Evolutionary conservation across 148 eudicot genomes (phyloP).

Genomic region (Silene latifolia): DNA sequence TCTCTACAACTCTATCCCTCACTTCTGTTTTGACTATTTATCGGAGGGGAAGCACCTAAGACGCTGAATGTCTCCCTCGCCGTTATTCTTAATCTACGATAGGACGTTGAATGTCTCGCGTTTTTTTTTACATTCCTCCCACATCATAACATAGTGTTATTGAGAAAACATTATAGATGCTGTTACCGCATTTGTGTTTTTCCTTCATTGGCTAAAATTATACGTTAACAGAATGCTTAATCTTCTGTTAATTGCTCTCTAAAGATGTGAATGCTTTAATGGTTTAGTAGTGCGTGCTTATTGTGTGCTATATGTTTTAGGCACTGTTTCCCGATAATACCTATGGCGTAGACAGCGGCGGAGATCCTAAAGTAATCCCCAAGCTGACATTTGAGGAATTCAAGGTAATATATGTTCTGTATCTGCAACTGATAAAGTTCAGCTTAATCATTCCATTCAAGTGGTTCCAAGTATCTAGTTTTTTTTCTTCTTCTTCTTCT

Average conservation of each 20-base stretch:
- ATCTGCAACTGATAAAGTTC: neutral
- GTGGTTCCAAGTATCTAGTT: no score
- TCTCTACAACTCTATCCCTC: neutral
- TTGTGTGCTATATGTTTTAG: conserved; percentile 29
- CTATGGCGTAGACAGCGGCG: conserved; percentile 98
- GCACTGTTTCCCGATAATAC: conserved; percentile 90
- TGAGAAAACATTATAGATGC: no score
- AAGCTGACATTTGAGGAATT: conserved; percentile 85
- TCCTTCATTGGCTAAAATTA: no score
- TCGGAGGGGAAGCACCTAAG: no score
- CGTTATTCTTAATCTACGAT: no score
- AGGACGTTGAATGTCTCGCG: no score
- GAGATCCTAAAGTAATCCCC: conserved; percentile 93
- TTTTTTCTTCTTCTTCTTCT: neutral
- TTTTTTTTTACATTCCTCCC: no score
- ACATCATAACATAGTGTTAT: no score
- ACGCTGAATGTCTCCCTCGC: no score
- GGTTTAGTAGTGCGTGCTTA: neutral
- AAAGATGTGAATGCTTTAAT: neutral
- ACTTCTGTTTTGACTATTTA: neutral
- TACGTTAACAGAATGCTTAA: neutral
- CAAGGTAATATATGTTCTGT: conserved; percentile 47
- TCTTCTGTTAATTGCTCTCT: neutral
- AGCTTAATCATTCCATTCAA: conserved; percentile 7
- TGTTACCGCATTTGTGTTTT: no score